Evolutionary conservation across 768 basidiomycete species (phyloP).

Genomic region (Leucocoprinus birnbaumii): DNA sequence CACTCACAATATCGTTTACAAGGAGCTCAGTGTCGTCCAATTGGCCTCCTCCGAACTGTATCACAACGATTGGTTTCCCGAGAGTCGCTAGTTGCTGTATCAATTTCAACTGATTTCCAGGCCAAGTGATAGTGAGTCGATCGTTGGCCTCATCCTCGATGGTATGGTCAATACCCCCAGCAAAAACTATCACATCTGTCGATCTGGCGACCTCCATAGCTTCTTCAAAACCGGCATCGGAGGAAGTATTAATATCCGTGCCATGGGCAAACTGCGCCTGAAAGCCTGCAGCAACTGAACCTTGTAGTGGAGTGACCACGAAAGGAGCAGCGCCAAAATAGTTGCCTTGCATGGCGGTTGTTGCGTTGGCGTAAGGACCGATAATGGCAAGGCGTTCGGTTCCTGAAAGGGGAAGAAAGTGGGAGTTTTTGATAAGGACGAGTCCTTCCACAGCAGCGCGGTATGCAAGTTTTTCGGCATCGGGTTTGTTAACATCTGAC

Average conservation of each 20-base stretch:
- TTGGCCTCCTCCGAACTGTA: slow-evolving; percentile 59
- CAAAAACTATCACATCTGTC: slow-evolving; percentile 49
- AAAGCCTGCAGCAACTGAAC: slow-evolving; percentile 44
- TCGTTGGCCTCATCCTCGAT: slow-evolving; percentile 48
- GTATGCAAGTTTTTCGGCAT: slow-evolving; percentile 45
- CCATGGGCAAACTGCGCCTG: slow-evolving; percentile 39
- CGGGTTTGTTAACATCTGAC: slow-evolving; percentile 44
- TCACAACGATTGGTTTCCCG: slow-evolving; percentile 49
- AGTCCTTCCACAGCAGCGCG: slow-evolving; percentile 51
- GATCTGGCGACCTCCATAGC: slow-evolving; percentile 46
- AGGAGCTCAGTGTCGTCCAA: slow-evolving; percentile 47
- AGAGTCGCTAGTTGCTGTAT: slow-evolving; percentile 39
- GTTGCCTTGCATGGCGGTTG: slow-evolving; percentile 55
- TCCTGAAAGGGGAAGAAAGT: slow-evolving; percentile 47
- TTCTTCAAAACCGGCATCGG: slow-evolving; percentile 42
- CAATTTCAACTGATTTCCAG: slow-evolving; percentile 51
- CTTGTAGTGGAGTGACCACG: slow-evolving; percentile 51
- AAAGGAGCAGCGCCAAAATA: slow-evolving; percentile 54
- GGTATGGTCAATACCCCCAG: slow-evolving; percentile 50
- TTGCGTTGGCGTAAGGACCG: slow-evolving; percentile 59
- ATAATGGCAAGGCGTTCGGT: slow-evolving; percentile 50
- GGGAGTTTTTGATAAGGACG: slow-evolving; percentile 63
- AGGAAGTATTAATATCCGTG: slow-evolving; percentile 34
- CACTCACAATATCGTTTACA: slow-evolving; percentile 34
- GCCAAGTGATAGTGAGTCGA: slow-evolving; percentile 49